These are phyloP conservation scores for Diplocarpon mali DNA, from an alignment of 2,329 filamentous ascomycete genomes.

Conservation along the genomic window DNA sequence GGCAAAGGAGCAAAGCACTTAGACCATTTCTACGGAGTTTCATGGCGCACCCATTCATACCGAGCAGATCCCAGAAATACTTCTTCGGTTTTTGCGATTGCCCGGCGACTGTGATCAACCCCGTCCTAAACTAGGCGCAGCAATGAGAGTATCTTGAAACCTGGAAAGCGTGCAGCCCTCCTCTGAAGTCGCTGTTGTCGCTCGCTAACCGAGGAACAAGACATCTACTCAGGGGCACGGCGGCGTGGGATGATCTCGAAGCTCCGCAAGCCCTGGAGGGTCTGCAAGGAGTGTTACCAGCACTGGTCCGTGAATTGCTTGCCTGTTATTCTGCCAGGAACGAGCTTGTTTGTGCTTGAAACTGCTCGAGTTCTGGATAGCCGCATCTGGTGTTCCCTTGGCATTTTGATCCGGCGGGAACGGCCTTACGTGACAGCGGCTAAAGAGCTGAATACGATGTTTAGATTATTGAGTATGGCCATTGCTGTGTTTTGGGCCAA, in stretches of 20 bases:
- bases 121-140: conserved; percentile 6
- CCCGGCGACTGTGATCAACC: conserved; percentile 6
- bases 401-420: no score
- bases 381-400: no score
- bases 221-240: neutral
- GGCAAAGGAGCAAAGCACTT: conserved; percentile 9
- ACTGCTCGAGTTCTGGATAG: no score
- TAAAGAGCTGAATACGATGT: no score
- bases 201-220: conserved; percentile 9
- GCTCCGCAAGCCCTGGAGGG: no score
- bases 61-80: neutral
- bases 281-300: no score
- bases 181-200: conserved; percentile 15
- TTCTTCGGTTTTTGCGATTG: neutral
- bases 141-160: conserved; percentile 14
- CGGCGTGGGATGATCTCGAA: neutral
- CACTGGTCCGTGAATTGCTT: no score
- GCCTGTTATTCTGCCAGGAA: no score
- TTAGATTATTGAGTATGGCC: no score
- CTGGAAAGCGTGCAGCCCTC: conserved; percentile 7
- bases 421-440: no score
- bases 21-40: conserved; percentile 15
- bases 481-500: no score
- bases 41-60: conserved; percentile 6
- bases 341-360: no score